Base-by-base conservation (phyloP, 768 basidiomycete species). In the Termitomyces sp. region DNA sequence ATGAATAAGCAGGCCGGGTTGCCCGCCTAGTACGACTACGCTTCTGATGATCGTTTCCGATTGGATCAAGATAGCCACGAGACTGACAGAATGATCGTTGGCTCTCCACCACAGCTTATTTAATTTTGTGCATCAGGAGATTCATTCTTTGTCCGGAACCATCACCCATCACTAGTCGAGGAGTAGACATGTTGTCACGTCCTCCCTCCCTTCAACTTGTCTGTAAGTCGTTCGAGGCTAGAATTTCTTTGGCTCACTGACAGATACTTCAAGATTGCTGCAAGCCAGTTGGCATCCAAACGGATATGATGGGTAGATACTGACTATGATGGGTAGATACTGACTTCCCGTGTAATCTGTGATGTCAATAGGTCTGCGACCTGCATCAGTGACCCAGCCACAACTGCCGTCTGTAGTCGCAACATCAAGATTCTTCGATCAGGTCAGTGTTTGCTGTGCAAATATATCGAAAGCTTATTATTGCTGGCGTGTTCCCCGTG, bases 161-260 rank as follows among this genome's bases (percentile, higher is more conserved):
- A 72, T 70, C 44, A 65, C 58, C 40, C 31, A 33, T 33, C 10
- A 65, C 58, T 56, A 64, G 58, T 68, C 66, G 17, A 48, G 67
- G 56, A 68, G 67, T 61, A 67, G 69, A 67, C 68, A 71, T 60
- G 63, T 61, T 71, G 70, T 70, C 70, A 62, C 74, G 72, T 58
- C 75, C 76, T 57, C 71, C 72, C 63, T 73, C 74, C 45, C 73
- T 76, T 55, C 71, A 74, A 56, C 70, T 78, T 54, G 71, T 75
- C 60, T 67, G 74, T 76, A 55, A 53, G 72, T 68, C 15, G 4
- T 35, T 40, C 43, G 12, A 43, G 17, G 33, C n/a, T 52, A n/a
- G 37, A 42, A 45, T 11, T 52, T 44, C 19, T 53, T 53, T 48
- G 48, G 17, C 23, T 30, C 42, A 38, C 37, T 38, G 37, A 17